Conservation (phyloP, 768 basidiomycete species). For the Gymnopilus dilepis region DNA sequence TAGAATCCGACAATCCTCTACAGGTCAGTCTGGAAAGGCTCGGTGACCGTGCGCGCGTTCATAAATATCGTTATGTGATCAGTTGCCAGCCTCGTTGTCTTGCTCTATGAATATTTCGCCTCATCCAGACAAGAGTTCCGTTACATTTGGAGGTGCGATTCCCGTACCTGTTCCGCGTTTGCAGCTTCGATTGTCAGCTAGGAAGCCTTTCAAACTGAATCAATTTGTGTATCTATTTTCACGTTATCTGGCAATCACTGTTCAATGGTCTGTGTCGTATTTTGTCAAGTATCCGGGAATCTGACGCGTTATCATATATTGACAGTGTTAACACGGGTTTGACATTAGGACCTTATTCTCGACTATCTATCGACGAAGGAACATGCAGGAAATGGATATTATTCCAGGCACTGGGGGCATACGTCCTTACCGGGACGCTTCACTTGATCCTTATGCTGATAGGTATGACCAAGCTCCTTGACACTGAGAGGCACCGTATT, state of each 20-base stretch:
- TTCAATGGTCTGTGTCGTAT: conserved; percentile 13
- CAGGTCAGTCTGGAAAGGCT: not conserved
- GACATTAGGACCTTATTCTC: conserved; percentile 5
- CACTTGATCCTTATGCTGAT: conserved; percentile 20
- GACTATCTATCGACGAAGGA: not conserved
- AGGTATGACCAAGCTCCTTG: not conserved
- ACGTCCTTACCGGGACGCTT: conserved; percentile 6
- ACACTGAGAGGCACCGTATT: no score
- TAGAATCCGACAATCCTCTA: not conserved
- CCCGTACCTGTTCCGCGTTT: not conserved
- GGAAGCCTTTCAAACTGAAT: conserved; percentile 3
- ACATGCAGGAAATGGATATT: conserved; percentile 10
- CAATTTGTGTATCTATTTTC: conserved; percentile 10
- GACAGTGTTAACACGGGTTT: conserved; percentile 14
- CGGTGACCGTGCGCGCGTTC: no score
- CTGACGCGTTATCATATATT: not conserved
- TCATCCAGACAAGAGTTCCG: not conserved
- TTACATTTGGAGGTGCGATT: conserved; percentile 11
- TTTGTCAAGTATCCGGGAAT: not conserved
- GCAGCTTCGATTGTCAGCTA: not conserved
- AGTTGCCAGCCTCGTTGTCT: conserved; percentile 6
- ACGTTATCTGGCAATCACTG: conserved; percentile 9
- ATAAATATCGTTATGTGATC: not conserved
- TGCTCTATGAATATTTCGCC: conserved; percentile 9
- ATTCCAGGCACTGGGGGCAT: conserved; percentile 2